These are phyloP conservation scores for Lipomyces yamadae DNA, from an alignment of 805 yeast genomes.

Conservation along the genomic window DNA sequence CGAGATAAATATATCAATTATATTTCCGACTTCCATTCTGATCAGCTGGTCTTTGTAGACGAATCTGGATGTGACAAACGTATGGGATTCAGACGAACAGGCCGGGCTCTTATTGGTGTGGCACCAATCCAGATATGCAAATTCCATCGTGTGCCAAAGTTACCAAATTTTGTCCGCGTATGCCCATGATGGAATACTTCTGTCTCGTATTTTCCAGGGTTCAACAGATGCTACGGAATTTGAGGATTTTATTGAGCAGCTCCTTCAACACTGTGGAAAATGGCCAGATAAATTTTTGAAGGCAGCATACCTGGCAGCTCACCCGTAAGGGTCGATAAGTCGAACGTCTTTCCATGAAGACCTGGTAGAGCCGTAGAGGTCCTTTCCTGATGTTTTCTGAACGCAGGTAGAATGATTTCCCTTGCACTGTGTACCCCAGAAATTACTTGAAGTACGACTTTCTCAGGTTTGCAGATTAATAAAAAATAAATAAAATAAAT, in stretches of 20 bases:
- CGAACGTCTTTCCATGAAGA: no score
- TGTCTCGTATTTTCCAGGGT: neutral
- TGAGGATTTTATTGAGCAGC: conserved; percentile 3
- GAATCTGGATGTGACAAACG: conserved; percentile 9
- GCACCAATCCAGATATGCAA: neutral
- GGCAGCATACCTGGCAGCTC: no score
- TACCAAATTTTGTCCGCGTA: neutral
- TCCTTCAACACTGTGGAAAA: neutral
- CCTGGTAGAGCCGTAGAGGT: no score
- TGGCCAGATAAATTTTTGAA: no score
- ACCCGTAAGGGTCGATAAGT: no score
- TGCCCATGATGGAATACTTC: neutral
- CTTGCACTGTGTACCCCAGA: no score
- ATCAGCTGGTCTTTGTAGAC: neutral
- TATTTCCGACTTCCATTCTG: neutral
- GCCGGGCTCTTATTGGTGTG: neutral
- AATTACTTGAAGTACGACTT: no score
- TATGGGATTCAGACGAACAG: conserved; percentile 7
- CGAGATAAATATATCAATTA: neutral
- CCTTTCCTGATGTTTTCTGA: no score
- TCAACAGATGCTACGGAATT: neutral
- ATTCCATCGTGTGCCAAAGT: neutral
- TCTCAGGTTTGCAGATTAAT: no score
- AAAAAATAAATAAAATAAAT: no score
- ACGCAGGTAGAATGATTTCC: no score